Evolutionary conservation across 2,329 filamentous ascomycete species (phyloP), one percentile per base, ranked within the genome.

Genomic region (Diaporthe vaccinii): DNA sequence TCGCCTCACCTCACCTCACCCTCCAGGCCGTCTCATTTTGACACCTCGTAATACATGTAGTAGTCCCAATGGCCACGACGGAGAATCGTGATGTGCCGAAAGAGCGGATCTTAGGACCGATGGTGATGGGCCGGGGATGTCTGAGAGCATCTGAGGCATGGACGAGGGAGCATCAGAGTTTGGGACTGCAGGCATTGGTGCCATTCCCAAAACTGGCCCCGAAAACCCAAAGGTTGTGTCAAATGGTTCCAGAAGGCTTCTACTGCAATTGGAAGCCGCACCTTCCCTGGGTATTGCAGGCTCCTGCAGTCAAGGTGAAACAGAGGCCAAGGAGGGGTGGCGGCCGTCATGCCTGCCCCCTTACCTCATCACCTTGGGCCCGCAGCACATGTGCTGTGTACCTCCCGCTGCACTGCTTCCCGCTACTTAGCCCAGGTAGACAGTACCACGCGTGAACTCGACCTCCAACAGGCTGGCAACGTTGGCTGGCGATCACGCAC

Each of bases 161-260:
- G 61, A 65, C 17, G 61, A 22, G 34, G 44, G 28, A 68, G 44
- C 46, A 49, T 68, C 31, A 39, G 31, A 53, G 34, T 53, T 53
- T 53, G 46, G 65, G 62, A 36, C 10, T 28, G 36, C 41, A 31
- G 25, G 62, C 53, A 69, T 49, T 39, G 72, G 28, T 36, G 46
- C 28, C 17, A 15, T 28, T 34, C 28, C 15, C 6, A 14, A 28
- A 28, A 31, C 28, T 28, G 53, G 44, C 22, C 17, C 34, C 51
- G 36, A 25, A 10, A 69, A n/a, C 20, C 8, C 46, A 22, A 55
- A 69, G 53, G 51, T 20, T 72, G 68, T 73, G 28, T 69, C 69
- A 61, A 68, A 65, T 69, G 17, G 55, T 75, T 76, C 75, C 57
- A 76, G 75, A 76, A 76, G 75, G 61, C 57, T 75, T 75, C 61